These are phyloP conservation scores for Sphaerulina musiva DNA, from an alignment of 2,329 filamentous ascomycete genomes.

Conservation along the genomic window DNA sequence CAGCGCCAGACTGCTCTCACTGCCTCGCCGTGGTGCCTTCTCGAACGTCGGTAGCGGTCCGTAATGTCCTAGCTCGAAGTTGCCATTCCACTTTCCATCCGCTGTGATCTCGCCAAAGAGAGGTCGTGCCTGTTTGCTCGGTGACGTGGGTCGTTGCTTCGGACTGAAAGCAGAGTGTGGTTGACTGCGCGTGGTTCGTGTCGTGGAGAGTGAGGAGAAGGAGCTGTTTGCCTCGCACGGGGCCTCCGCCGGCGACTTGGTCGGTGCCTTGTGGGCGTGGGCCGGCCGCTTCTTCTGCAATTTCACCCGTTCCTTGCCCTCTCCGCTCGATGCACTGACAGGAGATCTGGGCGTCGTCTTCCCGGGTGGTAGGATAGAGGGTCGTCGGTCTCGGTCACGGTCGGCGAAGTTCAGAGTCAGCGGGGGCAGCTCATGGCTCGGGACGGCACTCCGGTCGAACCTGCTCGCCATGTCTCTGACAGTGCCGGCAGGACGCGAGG, in stretches of 20 bases:
- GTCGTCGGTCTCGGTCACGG: slow-evolving; percentile 25
- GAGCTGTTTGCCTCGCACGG: slow-evolving; percentile 27
- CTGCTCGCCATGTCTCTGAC: slow-evolving; percentile 74
- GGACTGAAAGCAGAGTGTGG: slow-evolving; percentile 26
- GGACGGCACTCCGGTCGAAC: slow-evolving; percentile 55
- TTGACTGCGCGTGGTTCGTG: slow-evolving; percentile 24
- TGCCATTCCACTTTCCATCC: slow-evolving; percentile 47
- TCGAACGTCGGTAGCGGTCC: slow-evolving; percentile 25
- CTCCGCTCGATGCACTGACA: slow-evolving; percentile 20
- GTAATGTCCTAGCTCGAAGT: slow-evolving; percentile 28
- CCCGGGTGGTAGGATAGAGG: slow-evolving; percentile 11
- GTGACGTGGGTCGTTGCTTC: slow-evolving; percentile 16
- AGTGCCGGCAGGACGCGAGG: slow-evolving; percentile 25
- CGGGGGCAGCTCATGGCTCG: slow-evolving; percentile 12
- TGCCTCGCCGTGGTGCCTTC: slow-evolving; percentile 50
- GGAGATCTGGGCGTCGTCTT: slow-evolving; percentile 24
- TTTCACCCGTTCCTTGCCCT: slow-evolving; percentile 23
- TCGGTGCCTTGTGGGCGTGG: slow-evolving; percentile 20
- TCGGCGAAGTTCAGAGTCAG: slow-evolving; percentile 20
- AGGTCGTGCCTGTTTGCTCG: slow-evolving; percentile 40
- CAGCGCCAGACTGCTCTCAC: slow-evolving; percentile 60
- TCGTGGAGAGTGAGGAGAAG: slow-evolving; percentile 24
- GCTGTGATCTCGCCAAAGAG: slow-evolving; percentile 70
- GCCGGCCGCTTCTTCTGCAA: slow-evolving; percentile 30
- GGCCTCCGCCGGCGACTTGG: slow-evolving; percentile 24